Conservation (phyloP, 331 rosid species). For the Erythrophleum ivorense region DNA sequence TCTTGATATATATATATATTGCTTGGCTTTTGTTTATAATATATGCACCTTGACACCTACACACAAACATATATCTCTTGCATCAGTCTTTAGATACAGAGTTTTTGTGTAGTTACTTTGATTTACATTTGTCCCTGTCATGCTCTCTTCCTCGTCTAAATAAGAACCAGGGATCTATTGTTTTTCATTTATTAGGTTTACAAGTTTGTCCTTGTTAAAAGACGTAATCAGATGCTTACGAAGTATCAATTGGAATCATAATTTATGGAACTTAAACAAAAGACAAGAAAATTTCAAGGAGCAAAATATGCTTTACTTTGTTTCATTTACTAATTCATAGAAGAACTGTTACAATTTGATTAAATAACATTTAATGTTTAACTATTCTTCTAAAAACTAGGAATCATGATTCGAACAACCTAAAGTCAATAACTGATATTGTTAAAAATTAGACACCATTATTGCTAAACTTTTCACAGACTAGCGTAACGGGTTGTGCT, state of each 20-base stretch:
- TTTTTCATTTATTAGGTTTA: slow-evolving; percentile 17
- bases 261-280: no score
- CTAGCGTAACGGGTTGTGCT: no score
- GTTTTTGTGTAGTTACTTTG: slow-evolving; percentile 25
- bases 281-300: no score
- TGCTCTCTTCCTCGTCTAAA: slow-evolving; percentile 13
- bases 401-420: no score
- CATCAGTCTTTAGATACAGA: slow-evolving; percentile 29
- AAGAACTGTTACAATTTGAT: no score
- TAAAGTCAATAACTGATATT: no score
- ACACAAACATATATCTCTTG: neutral
- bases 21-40: slow-evolving; percentile 29
- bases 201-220: slow-evolving; percentile 33
- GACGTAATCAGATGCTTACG: neutral
- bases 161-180: slow-evolving; percentile 8
- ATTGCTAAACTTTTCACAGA: no score
- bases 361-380: no score
- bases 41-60: neutral
- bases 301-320: no score
- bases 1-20: slow-evolving; percentile 7
- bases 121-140: slow-evolving; percentile 7
- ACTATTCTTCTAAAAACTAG: no score
- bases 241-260: neutral
- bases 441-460: no score
- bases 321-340: no score